These are phyloP conservation scores for Trichoderma koningii DNA, from an alignment of 2,329 filamentous ascomycete genomes.

Conservation along the genomic window DNA sequence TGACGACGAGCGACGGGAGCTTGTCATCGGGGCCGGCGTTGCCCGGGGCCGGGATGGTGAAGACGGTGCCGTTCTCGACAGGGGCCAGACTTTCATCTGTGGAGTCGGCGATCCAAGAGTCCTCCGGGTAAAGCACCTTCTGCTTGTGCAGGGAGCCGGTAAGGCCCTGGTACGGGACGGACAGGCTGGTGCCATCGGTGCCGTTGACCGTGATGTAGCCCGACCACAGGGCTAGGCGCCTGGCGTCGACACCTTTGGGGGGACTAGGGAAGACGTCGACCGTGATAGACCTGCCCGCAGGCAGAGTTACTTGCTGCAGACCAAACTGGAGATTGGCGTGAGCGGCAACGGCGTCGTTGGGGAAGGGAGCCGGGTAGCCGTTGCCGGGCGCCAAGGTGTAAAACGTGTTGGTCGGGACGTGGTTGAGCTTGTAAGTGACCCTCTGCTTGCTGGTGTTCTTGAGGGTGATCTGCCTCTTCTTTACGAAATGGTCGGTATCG, in stretches of 20 bases:
- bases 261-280: constrained; percentile 50
- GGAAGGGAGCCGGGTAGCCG: constrained; percentile 47
- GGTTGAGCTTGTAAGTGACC: constrained; percentile 55
- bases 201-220: constrained; percentile 47
- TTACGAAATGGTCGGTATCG: constrained; percentile 60
- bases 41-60: constrained; percentile 47
- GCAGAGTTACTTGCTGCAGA: constrained; percentile 47
- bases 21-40: constrained; percentile 37
- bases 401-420: constrained; percentile 54
- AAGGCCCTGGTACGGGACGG: constrained; percentile 47
- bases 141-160: constrained; percentile 41
- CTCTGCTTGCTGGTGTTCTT: constrained; percentile 54
- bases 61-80: constrained; percentile 43
- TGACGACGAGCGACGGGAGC: constrained; percentile 46
- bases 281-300: constrained; percentile 46
- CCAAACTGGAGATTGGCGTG: constrained; percentile 49
- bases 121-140: constrained; percentile 32
- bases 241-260: constrained; percentile 41
- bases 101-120: constrained; percentile 39
- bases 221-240: constrained; percentile 46
- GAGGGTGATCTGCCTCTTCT: constrained; percentile 51
- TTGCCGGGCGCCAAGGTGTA: constrained; percentile 48
- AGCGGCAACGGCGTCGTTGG: constrained; percentile 46
- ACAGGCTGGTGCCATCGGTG: constrained; percentile 42
- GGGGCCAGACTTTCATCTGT: constrained; percentile 36